Base-by-base conservation (phyloP, 345 rosid species). In the Arabis alpina region DNA sequence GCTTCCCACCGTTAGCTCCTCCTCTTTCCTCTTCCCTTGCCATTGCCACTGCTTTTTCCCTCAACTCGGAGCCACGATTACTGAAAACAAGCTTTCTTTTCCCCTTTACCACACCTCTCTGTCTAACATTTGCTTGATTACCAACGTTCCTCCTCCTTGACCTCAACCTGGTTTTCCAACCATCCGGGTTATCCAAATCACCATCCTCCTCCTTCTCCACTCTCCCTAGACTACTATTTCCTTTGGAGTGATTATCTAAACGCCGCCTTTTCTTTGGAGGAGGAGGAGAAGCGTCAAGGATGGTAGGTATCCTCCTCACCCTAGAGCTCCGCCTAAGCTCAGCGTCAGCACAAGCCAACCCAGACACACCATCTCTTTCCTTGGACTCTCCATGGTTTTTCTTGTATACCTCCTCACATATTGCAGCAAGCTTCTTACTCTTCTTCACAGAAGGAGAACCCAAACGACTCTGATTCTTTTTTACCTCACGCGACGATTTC, bases 371-470 rank as follows among this genome's bases (percentile, higher is more conserved):
- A 65, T 66, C 64, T 8, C 54, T 68, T 3, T 62, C 81, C 44
- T 44, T 74, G 1, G 86, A 52, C 53, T 83, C 97, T n/a, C 62
- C 70, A 63, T 83, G 97, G 79, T 89, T 87, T 67, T 79, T 84
- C 24, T 75, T 89, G 77, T 91, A 91, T 59, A 81, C 86, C 36
- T 74, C 84, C 70, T 91, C 98, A 45, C 86, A 84, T 50, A 93
- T 93, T 25, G 96, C 84, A 73, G 87, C 93, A n/a, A 93, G 87
- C 75, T 91, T 88, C 84, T 93, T 93, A 55, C 86, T 91, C 85
- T 85, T 92, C 83, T 71, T 84, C 11, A 84, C 85, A 51, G 85
- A 74, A 72, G 97, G 83, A 76, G 86, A 77, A 43, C 86, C 90
- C 10, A 74, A 80, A 52, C 68, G 70, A 28, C 54, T 19, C 32